Evolutionary conservation across 2,329 filamentous ascomycete species (phyloP), one percentile per base, ranked within the genome.

Genomic region (Epichloe amarillans): DNA sequence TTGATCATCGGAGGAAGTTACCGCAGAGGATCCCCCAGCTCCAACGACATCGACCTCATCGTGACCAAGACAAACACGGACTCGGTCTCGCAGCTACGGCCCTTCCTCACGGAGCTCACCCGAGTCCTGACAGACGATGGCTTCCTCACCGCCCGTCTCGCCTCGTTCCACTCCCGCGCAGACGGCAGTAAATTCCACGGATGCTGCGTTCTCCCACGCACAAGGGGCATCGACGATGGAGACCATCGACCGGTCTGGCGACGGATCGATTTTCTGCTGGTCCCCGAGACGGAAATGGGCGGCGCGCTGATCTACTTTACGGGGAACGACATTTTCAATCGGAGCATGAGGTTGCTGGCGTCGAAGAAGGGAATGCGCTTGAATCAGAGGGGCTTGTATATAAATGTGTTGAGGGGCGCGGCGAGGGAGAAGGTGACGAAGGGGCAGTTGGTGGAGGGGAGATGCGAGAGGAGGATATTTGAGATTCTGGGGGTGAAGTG

Each of bases 261-360:
- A 8, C 79, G 89, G 2, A 84, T 96, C 54, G 90, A 96, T 62
- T 77, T 96, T 19, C 71, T 96, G 1, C 76, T 94, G 4, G 90
- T 95, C 1, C 89, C 90, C 0, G 82, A 82, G 57, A 72, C 77
- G 2, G 83, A 95, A 65, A 74, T 88, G 47, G 91, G 91, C 1
- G 90, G 87, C 0, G 89, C 90, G 0, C 64, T 96, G 54, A 77
- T 96, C n/a, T 96, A 96, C 62, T 97, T 96, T 61, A 96, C 91
- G 0, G 91, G 91, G 1, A 93, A 96, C 58, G 90, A 95, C 62
- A 84, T 95, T 36, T 96, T 96, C 70, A 96, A 96, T 64, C 75
- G 90, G 15, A 94, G 87, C 61, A 79, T 96, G 64, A 72, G 91
- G 55, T 68, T 94, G 15, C 65, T 96, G 55, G 88, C 89, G 14